Base-by-base conservation (phyloP, 2,329 filamentous ascomycete species). In the Colletotrichum phormii region DNA sequence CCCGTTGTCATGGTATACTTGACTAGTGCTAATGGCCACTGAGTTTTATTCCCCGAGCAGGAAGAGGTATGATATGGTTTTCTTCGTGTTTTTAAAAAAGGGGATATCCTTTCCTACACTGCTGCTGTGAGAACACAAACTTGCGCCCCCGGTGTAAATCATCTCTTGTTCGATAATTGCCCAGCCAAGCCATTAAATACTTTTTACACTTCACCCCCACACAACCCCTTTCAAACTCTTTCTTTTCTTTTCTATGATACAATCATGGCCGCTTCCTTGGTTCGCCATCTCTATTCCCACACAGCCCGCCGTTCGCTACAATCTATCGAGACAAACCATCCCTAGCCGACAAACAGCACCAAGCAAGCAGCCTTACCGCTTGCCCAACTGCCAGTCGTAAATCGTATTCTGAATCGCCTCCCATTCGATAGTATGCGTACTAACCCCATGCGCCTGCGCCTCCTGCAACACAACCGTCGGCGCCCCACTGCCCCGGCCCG, bases 391-490 rank as follows among this genome's bases (percentile, higher is more conserved):
- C 94, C 95, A 98, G 79, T 89, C 88, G 57, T 92, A 90, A 77
- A 98, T 97, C 67, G 93, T 88, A 71, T 95, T 92, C 85, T 98
- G 95, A 55, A 98, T 96, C 82, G 97, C 93, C 64, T 93, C 92
- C 95, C 97, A 98, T 31, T 88, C 87, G 81, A 97, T 90, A 37
- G 91, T 85, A 77, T 90, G 92, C 75, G 90, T 87, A 78, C 87
- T 91, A 33, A 92, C 87, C 0, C 92, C 92, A 67, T 92, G 90
- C 76, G 93, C 88, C 80, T 95, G 91, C 29, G 95, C 95, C 85
- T 98, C 96, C 86, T 98, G 96, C 78, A 99, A 80, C 57, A 99
- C 96, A 29, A 99, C 95, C 0, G 97, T 99, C 4, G 97, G 97
- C 24, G 94, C 93, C 15, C 97, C 97, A 75, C 91, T 97, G 3